phyloP scores from a whole-genome alignment of 2,329 filamentous ascomycete genomes.

The Lecanicillium sp. region DNA sequence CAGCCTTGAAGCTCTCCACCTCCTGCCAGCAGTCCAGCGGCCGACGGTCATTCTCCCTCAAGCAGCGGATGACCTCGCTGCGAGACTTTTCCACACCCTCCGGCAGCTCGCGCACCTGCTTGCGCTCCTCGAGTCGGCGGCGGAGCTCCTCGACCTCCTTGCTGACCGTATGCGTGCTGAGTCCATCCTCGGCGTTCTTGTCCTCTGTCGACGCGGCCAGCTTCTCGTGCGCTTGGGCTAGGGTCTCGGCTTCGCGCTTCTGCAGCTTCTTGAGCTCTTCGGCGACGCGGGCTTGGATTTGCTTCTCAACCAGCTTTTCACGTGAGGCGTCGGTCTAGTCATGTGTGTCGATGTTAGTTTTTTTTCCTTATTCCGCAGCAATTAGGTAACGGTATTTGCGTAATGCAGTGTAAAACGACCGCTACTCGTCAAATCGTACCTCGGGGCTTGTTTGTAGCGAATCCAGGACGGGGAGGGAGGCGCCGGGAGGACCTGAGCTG shows the following conservation, averaged over 20 bases:
- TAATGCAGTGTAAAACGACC: too few species aligned
- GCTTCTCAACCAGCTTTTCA: slow-evolving; percentile 72
- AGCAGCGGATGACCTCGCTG: slow-evolving; percentile 67
- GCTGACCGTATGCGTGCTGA: slow-evolving; percentile 41
- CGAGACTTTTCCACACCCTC: slow-evolving; percentile 66
- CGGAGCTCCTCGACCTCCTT: slow-evolving; percentile 52
- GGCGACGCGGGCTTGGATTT: slow-evolving; percentile 80
- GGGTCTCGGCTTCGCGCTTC: slow-evolving; percentile 58
- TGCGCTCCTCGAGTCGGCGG: slow-evolving; percentile 51
- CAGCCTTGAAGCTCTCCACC: slow-evolving; percentile 82
- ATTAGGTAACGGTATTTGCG: too few species aligned
- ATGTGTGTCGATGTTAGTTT: slow-evolving; percentile 9
- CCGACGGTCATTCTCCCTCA: slow-evolving; percentile 75
- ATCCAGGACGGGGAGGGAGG: slow-evolving; percentile 77
- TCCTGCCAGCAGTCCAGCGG: slow-evolving; percentile 93
- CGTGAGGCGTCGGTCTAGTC: slow-evolving; percentile 79
- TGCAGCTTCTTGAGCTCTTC: slow-evolving; percentile 76
- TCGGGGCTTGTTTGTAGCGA: slow-evolving; percentile 77
- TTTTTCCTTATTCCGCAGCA: slow-evolving; percentile 3
- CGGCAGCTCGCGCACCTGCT: slow-evolving; percentile 60
- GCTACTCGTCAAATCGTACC: slow-evolving; percentile 41
- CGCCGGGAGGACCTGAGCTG: slow-evolving; percentile 38
- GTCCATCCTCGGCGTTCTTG: slow-evolving; percentile 23
- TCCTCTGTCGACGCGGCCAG: slow-evolving; percentile 47
- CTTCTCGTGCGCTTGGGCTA: slow-evolving; percentile 60